Base-by-base conservation (phyloP, 225 moss, liverwort and hornwort genomes). In the Thuidium tamariscinum region DNA sequence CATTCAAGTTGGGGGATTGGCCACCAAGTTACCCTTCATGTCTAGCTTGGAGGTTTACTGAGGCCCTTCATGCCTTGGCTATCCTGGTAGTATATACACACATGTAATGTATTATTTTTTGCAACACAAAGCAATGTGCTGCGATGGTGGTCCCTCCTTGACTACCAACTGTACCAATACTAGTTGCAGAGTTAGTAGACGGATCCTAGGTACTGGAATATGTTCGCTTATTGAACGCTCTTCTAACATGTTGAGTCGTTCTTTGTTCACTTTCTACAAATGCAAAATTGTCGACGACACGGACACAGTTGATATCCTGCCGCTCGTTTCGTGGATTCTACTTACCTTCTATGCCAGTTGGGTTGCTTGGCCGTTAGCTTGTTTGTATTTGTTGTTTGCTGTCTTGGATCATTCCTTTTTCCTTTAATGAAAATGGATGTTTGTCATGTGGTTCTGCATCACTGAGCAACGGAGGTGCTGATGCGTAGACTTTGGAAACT, bases 31-130 rank as follows among this genome's bases (percentile, higher is more conserved):
- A 41, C 89, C 91, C 23, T 93, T 93, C 84, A 93, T 90, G 89
- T 92, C 91, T 62, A 90, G 89, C 82, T 91, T 92, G 85, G 90
- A 93, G 84, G 93, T 93, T 66, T 93, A 93, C 82, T 93, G 90
- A 93, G 62, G 70, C 71, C 55, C 32, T 61, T 70, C 54, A 34
- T 73, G 85, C 13, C 39, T 85, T 64, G 26, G 66, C 39, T 55
- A 32, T 52, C 65, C 65, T 82, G 29, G 74, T 68, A 73, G 78
- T 46, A 73, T 15, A 13, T 36, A 42, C 17, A 5, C 46, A n/a
- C 30, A 44, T 39, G 80, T 80, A 57, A n/a, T n/a, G 16, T 81
- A 62, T 30, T 68, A 23, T 52, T 83, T 46, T 82, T 80, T 71
- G 68, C 80, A 76, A 13, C 81, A 79, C 69, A 63, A 42, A 74